Percentiles rank a stretch among this genome's conserved stretches.
phyloP scores from a whole-genome alignment of 1,139 yeast genomes.

The Suhomyces taliae region DNA sequence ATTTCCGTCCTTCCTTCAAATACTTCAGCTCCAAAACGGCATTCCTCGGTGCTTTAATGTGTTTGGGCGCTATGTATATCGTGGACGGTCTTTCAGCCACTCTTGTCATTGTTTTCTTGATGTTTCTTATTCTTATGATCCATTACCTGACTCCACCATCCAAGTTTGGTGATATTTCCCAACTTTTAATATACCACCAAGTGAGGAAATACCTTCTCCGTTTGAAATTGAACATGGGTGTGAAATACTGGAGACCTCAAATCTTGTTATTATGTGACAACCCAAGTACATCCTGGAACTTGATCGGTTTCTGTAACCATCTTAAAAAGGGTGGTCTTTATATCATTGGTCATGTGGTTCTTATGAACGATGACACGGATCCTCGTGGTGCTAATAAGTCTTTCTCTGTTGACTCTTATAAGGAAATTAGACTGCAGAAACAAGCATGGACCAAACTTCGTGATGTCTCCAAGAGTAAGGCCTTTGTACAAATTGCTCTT shows the following conservation, averaged over 20 bases:
- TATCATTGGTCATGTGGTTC: conserved; percentile 85
- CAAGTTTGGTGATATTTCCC: conserved; percentile 97
- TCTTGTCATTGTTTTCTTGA: conserved; percentile 64
- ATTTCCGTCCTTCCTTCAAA: conserved; percentile 90
- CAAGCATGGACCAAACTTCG: conserved; percentile 82
- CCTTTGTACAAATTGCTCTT: conserved; percentile 88
- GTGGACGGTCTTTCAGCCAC: conserved; percentile 91
- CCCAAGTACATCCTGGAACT: conserved; percentile 87
- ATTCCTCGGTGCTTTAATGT: conserved; percentile 64
- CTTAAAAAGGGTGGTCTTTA: conserved; percentile 93
- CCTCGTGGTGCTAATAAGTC: conserved; percentile 12
- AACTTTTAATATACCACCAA: conserved; percentile 89
- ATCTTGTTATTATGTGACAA: conserved; percentile 82
- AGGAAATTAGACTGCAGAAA: conserved; percentile 70
- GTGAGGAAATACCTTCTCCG: conserved; percentile 85
- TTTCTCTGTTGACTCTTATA: conserved; percentile 41
- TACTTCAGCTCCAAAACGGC: conserved; percentile 86
- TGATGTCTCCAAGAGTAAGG: conserved; percentile 76
- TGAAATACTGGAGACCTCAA: conserved; percentile 97
- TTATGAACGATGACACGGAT: conserved; percentile 49
- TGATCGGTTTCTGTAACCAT: conserved; percentile 92
- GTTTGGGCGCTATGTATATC: conserved; percentile 84
- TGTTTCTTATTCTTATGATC: conserved; percentile 68
- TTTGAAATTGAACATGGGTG: conserved; percentile 80
- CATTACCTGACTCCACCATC: conserved; percentile 93